Evolutionary conservation across 495 filamentous ascomycete genomes (phyloP).

Genomic region (Alectoria sarmentosa): DNA sequence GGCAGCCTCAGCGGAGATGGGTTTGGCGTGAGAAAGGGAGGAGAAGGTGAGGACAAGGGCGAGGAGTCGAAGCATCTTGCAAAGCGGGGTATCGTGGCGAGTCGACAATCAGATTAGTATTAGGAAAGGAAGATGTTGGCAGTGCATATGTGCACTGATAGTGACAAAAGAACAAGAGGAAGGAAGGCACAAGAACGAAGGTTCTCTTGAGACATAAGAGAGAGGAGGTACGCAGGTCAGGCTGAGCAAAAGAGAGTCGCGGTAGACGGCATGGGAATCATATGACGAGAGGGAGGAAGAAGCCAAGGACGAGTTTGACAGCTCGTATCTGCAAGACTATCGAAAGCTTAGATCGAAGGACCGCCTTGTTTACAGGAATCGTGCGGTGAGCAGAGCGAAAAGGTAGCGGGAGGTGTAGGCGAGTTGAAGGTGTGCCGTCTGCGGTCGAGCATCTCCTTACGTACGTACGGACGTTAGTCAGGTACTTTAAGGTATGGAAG

Average conservation of each 20-base stretch:
- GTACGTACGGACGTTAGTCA: too few species aligned
- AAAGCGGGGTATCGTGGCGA: background rate
- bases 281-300: background rate
- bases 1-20: constrained; percentile 21
- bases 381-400: background rate
- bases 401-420: background rate
- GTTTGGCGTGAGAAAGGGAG: constrained; percentile 14
- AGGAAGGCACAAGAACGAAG: too few species aligned
- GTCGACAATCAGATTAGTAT: constrained; percentile 13
- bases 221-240: background rate
- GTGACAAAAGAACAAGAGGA: background rate
- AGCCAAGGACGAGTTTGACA: background rate
- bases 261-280: background rate
- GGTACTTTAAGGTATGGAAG: background rate
- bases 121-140: background rate
- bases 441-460: background rate
- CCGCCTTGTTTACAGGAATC: background rate
- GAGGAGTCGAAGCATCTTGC: constrained; percentile 19
- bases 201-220: constrained; percentile 6
- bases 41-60: constrained; percentile 11
- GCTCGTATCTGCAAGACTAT: constrained; percentile 20
- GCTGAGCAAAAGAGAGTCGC: background rate
- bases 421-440: background rate
- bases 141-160: constrained; percentile 9
- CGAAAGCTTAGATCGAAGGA: constrained; percentile 6